Evolutionary conservation across 148 eudicot genomes (phyloP), one percentile per base, ranked within the genome.

Genomic region (Cornus kousa): DNA sequence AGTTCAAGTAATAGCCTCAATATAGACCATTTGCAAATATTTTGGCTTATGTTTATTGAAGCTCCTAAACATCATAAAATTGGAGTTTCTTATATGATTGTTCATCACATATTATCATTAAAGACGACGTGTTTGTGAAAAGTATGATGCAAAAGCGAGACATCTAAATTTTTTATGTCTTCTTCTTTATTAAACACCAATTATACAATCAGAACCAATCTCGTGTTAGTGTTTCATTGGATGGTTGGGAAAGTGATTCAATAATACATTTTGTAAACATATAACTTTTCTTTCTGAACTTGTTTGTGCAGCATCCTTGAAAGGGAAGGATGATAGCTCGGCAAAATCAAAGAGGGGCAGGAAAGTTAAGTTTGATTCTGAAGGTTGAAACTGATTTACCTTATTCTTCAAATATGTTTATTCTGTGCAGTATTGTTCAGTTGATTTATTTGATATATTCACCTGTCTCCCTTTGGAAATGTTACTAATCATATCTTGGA

Each of bases 301-400:
- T 79, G 16, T 22, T 74, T 50, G 50, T 80, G 73, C 85, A 79
- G 86, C 69, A 13, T 28, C 82, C 68, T 53, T 80, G 80, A 91
- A 80, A 74, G 93, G 94, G 68, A 90, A 90, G 66, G 86, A 84
- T 77, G 89, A 83, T 78, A 82, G 79, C 82, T 83, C 90, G n/a
- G 68, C 82, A 40, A 90, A 84, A 82, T 80, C 87, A 60, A 89
- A 83, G 84, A 90, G 80, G 67, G 93, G 90, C 80, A 87, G 80
- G 72, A 93, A 83, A 85, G 93, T 91, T 80, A 93, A 87, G 71
- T 91, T 93, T 82, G 84, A 77, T 80, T 76, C 81, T 40, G 89
- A 90, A 85, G 97, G 95, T 88, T 82, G 33, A 64, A 12, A 65
- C 67, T 83, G 65, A 35, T 69, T 20, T 20, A 33, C 50, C 31